phyloP scores from a whole-genome alignment of 2,329 filamentous ascomycete genomes.

The Alternaria sp. region DNA sequence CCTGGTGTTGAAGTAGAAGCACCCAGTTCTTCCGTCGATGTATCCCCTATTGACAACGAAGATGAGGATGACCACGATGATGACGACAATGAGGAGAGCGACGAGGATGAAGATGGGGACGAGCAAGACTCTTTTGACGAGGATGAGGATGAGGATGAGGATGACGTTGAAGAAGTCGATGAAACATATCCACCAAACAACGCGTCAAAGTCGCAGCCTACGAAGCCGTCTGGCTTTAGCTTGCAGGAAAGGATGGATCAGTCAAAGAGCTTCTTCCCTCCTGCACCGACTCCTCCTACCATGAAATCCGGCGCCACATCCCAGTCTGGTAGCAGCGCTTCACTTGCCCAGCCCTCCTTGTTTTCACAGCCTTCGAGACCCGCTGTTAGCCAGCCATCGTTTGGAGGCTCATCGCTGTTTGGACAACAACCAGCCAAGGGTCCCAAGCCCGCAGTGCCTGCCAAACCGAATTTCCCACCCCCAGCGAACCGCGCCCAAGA shows the following conservation, averaged over 20 bases:
- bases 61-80: conserved; percentile 39
- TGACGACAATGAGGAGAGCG: conserved; percentile 53
- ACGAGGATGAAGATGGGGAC: conserved; percentile 45
- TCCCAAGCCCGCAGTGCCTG: conserved; percentile 28
- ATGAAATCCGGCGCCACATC: conserved; percentile 37
- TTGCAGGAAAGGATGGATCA: conserved; percentile 35
- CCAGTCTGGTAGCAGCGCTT: conserved; percentile 28
- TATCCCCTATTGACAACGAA: conserved; percentile 41
- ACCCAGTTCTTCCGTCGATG: conserved; percentile 45
- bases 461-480: conserved; percentile 61
- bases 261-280: conserved; percentile 37
- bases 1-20: conserved; percentile 56
- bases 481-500: conserved; percentile 54
- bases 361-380: conserved; percentile 26
- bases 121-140: conserved; percentile 52
- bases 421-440: conserved; percentile 24
- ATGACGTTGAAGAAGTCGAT: conserved; percentile 51
- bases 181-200: conserved; percentile 48
- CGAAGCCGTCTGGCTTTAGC: conserved; percentile 18
- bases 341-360: conserved; percentile 29
- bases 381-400: conserved; percentile 14
- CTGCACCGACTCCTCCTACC: conserved; percentile 44
- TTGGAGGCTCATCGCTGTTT: conserved; percentile 25
- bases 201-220: conserved; percentile 24
- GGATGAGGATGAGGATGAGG: conserved; percentile 54